Base-by-base conservation (phyloP, 1,139 yeast genomes). In the Schizosaccharomyces versatilis region DNA sequence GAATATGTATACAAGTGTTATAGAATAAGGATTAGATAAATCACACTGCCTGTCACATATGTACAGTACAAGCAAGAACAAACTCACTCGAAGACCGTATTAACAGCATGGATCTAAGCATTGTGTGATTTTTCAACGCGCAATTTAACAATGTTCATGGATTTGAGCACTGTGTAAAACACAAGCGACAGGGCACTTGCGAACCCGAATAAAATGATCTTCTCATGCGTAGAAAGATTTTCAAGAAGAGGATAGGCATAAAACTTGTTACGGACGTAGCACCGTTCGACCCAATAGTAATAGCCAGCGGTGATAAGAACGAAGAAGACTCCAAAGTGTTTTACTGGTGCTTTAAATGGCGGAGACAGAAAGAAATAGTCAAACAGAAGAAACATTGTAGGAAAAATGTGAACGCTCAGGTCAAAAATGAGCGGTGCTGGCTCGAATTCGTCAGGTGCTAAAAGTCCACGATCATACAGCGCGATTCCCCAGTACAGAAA, bases 201-300 rank as follows among this genome's bases (percentile, higher is more conserved):
- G 32, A 12, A n/a, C 7, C 38, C 38, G 15, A 19, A 44, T 10
- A 44, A 24, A 3, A 44, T 6, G 6, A 8, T 14, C 49, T 44
- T 44, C 7, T 44, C n/a, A 5, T 19, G 5, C 7, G 49, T 32
- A 7, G 10, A 8, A 7, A 44, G 32, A 7, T 19, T 17, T 10
- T 32, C 49, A 8, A 44, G 49, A 17, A 44, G 19, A 32, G 49
- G 49, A 44, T 44, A 44, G 5, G 49, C 49, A n/a, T 44, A 44
- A 19, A 44, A 44, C 38, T 44, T 44, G 49, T 44, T 44, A 9
- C 19, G 15, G 15, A 19, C 15, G 32, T 44, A 44, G 36, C 49
- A 44, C 32, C 32, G 19, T 14, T 44, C 49, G 19, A 44, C 49
- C 49, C 49, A 44, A 32, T 7, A 44, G 1, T 19, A 19, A 12